Percentiles rank a stretch among this genome's conserved stretches.
phyloP scores from a whole-genome alignment of 768 basidiomycete genomes.

The Naganishia randhawae region DNA sequence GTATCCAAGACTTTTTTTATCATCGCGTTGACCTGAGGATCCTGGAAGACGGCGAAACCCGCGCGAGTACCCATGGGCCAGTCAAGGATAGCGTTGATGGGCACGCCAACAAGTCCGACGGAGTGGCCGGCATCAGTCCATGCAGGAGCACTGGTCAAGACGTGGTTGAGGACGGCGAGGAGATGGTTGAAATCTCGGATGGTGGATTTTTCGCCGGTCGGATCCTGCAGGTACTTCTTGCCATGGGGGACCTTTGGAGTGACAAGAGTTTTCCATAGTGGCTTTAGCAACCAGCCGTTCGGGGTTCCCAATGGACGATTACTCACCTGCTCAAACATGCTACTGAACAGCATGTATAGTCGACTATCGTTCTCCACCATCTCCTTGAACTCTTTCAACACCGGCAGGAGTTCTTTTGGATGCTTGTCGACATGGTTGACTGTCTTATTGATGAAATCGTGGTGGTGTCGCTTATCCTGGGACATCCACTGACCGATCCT shows the following conservation, averaged over 20 bases:
- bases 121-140: slow-evolving; percentile 51
- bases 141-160: slow-evolving; percentile 54
- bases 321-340: slow-evolving; percentile 49
- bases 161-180: slow-evolving; percentile 53
- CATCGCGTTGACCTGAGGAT: slow-evolving; percentile 54
- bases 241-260: slow-evolving; percentile 39
- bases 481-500: slow-evolving; percentile 45
- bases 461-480: slow-evolving; percentile 48
- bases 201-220: slow-evolving; percentile 40
- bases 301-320: not conserved
- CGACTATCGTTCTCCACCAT: slow-evolving; percentile 46
- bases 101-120: slow-evolving; percentile 54
- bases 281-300: not conserved
- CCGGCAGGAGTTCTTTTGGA: slow-evolving; percentile 44
- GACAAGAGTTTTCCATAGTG: slow-evolving; percentile 4
- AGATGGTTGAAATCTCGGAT: slow-evolving; percentile 54
- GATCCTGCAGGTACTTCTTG: slow-evolving; percentile 45
- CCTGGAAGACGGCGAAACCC: slow-evolving; percentile 51
- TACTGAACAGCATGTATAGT: slow-evolving; percentile 47
- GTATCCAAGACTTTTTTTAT: slow-evolving; percentile 57
- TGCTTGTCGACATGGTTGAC: slow-evolving; percentile 46
- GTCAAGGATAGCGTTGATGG: slow-evolving; percentile 56
- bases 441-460: slow-evolving; percentile 42
- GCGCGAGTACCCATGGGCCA: slow-evolving; percentile 54
- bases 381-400: slow-evolving; percentile 48